phyloP scores from a whole-genome alignment of 225 moss, liverwort and hornwort genomes.

The Sphagnum tenellum region DNA sequence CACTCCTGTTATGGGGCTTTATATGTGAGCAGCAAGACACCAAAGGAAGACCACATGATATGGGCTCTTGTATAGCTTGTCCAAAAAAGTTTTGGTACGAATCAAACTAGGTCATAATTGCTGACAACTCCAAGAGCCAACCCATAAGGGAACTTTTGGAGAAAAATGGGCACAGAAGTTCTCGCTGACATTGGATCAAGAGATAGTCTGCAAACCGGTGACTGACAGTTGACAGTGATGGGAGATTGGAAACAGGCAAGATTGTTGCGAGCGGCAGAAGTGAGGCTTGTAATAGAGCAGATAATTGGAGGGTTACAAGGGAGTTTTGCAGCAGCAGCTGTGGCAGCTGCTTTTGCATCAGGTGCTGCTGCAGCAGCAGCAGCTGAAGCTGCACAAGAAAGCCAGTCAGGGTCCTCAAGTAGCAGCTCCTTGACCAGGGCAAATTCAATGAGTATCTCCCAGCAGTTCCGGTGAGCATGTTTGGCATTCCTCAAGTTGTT shows the following conservation, averaged over 20 bases:
- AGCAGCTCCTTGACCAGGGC: constrained; percentile 29
- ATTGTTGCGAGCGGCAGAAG: constrained; percentile 82
- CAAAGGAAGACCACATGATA: too few relatives aligned
- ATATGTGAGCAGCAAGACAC: too few relatives aligned
- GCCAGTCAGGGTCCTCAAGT: constrained; percentile 20
- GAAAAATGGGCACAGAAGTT: too few relatives aligned
- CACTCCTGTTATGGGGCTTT: too few relatives aligned
- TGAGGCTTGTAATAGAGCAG: constrained; percentile 83
- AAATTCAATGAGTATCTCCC: constrained; percentile 55
- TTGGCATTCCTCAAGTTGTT: background rate
- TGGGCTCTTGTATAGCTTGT: too few relatives aligned
- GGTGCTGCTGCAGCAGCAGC: constrained; percentile 97
- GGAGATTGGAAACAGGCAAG: constrained; percentile 48
- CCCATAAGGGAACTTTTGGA: too few relatives aligned
- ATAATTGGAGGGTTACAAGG: constrained; percentile 91
- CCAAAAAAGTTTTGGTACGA: too few relatives aligned
- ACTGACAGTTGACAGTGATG: too few relatives aligned
- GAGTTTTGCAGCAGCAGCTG: constrained; percentile 92
- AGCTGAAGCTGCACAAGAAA: constrained; percentile 88
- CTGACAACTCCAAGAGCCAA: too few relatives aligned
- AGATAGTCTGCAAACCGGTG: too few relatives aligned
- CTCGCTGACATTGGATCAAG: too few relatives aligned
- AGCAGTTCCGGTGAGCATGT: constrained; percentile 69
- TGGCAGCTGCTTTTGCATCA: constrained; percentile 95
- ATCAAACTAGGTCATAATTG: too few relatives aligned